Base-by-base conservation (phyloP, 805 yeast genomes). In the Aciculoconidium aculeatum region DNA sequence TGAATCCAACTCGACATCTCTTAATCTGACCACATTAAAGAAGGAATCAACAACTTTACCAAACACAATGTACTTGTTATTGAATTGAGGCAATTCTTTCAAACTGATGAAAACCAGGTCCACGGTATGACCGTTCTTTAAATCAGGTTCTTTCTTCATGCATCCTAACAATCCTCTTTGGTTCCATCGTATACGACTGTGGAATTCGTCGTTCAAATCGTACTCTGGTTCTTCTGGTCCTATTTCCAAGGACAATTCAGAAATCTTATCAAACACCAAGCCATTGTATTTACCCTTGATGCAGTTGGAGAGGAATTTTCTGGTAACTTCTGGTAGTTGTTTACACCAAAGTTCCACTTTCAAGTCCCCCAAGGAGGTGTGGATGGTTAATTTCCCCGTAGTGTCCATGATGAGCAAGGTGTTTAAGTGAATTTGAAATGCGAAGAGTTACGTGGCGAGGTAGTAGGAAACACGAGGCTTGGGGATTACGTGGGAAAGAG, bases 331-430 rank as follows among this genome's bases (percentile, higher is more conserved):
- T 0, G 87, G 86, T 3, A 70, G 51, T 46, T 82, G 85, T 40
- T 73, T 73, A 8, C 87, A 83, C 77, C 80, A 82, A 5, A 81
- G 48, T 34, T 76, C 87, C 1, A 80, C 50, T 15, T 66, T 72
- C 0, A 81, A 51, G 3, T 60, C 53, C 0, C 90, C 90, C 32
- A 72, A 75, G 3, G 70, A 56, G 0, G 90, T 80, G 11, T 50
- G 41, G 3, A 82, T 36, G 2, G 61, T 48, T n/a, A 76, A 78
- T 39, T 69, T 71, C 3, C 80, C 83, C 7, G 73, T 65, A 2
- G 82, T 72, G 25, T 63, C 60, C n/a, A 79, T 79, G 35, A 72
- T 79, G 35, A 50, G 21, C 21, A 42, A 31, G 12, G 34, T 27
- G 37, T 39, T 36, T 28, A 17, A 12, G 21, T 13, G 15, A n/a